Evolutionary conservation across 495 filamentous ascomycete species (phyloP).

Genomic region (Trichoderma asperelloides): DNA sequence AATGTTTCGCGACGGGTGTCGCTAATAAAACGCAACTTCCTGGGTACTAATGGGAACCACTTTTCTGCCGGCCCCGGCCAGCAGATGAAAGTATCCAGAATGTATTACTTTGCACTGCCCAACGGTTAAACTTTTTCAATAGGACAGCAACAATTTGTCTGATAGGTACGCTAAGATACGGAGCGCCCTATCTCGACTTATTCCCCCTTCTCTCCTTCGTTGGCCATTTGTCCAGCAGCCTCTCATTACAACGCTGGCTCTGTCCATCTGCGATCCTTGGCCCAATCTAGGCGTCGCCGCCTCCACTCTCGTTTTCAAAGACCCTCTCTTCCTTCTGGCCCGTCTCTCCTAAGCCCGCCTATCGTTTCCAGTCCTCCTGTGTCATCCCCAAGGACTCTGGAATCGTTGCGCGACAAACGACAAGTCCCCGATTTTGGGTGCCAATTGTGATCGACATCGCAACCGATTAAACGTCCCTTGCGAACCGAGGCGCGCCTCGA

Average conservation of each 20-base stretch:
- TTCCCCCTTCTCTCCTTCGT: background rate
- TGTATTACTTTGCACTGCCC: background rate
- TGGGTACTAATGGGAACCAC: background rate
- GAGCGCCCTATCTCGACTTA: background rate
- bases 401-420: conserved; percentile 12
- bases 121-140: conserved; percentile 1
- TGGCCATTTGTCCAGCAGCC: background rate
- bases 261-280: background rate
- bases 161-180: background rate
- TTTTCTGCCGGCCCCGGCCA: background rate
- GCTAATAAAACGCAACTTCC: background rate
- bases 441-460: background rate
- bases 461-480: conserved; percentile 20
- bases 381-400: background rate
- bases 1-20: background rate
- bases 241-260: conserved; percentile 5
- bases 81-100: background rate
- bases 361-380: background rate
- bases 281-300: background rate
- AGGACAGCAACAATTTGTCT: background rate
- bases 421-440: background rate
- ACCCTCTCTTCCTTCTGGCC: background rate
- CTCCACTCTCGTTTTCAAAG: conserved; percentile 6
- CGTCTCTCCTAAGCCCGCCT: background rate
- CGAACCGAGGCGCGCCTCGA: conserved; percentile 20